Percentiles rank a stretch among this genome's conserved stretches.
These are phyloP conservation scores for Tetradesmus lagerheimii DNA, from an alignment of 139 green algal species.

Conservation along the genomic window DNA sequence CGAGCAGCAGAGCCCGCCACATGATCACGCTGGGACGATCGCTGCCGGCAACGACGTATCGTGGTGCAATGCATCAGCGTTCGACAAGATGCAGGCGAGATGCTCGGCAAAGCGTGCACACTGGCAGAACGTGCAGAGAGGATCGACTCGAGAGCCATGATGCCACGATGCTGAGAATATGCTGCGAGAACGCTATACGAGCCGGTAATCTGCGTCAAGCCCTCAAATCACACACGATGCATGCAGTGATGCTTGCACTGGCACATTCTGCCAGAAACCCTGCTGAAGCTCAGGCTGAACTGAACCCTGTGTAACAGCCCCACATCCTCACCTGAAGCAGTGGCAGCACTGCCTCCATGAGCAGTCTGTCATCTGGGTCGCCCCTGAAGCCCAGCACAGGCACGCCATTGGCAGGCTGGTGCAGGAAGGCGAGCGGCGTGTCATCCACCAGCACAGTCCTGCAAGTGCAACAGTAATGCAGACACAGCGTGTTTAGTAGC, in stretches of 20 bases:
- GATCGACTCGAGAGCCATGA: neutral
- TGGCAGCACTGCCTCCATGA: slow-evolving; percentile 87
- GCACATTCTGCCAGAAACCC: neutral
- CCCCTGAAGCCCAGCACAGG: slow-evolving; percentile 87
- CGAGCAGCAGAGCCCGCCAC: neutral
- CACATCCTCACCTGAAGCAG: slow-evolving; percentile 73
- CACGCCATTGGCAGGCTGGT: slow-evolving; percentile 91
- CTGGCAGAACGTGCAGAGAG: neutral
- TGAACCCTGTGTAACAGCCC: slow-evolving; percentile 59
- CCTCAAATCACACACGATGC: no score
- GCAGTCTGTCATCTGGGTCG: slow-evolving; percentile 83
- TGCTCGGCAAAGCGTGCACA: neutral
- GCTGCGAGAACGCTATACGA: neutral
- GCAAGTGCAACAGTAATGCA: neutral
- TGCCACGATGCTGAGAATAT: neutral
- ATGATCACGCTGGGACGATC: neutral
- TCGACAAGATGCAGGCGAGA: neutral
- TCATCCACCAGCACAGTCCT: slow-evolving; percentile 93
- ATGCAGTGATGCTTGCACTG: no score
- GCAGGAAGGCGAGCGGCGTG: slow-evolving; percentile 90
- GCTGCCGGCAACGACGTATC: neutral
- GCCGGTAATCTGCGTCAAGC: no score
- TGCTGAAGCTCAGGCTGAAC: neutral
- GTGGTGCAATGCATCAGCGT: neutral
- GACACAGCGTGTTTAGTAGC: no score